Conservation (phyloP, 108 stramenopile genomes). For the Cyclostephanos invisitatus region DNA sequence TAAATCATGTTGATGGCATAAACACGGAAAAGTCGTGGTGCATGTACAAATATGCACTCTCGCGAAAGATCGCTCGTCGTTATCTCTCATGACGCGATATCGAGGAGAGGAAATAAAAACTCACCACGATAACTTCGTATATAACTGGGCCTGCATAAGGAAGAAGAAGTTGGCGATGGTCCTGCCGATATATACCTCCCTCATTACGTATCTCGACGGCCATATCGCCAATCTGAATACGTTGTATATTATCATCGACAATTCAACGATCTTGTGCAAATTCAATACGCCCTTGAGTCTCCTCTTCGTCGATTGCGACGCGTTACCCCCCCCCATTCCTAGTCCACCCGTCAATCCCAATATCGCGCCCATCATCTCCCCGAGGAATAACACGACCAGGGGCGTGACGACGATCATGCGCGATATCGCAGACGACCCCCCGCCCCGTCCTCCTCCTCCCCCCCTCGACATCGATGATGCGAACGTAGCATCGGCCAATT, state of each 20-base stretch:
- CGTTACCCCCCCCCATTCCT: constrained; percentile 18
- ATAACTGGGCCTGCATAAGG: constrained; percentile 74
- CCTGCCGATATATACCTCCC: constrained; percentile 79
- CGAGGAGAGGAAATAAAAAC: neutral
- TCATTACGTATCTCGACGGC: constrained; percentile 59
- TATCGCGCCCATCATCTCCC: constrained; percentile 77
- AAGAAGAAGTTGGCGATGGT: constrained; percentile 81
- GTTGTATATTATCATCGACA: constrained; percentile 65
- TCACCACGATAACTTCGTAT: constrained; percentile 77
- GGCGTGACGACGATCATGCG: constrained; percentile 54
- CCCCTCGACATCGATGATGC: constrained; percentile 1
- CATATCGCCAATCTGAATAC: constrained; percentile 62
- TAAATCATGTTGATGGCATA: neutral
- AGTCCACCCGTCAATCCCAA: constrained; percentile 50
- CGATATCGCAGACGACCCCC: constrained; percentile 19
- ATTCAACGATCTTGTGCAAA: constrained; percentile 76
- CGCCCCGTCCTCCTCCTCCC: constrained; percentile 4
- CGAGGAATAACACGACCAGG: constrained; percentile 65
- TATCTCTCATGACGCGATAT: no score
- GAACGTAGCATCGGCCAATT: constrained; percentile 72
- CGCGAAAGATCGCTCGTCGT: neutral
- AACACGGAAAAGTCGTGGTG: neutral
- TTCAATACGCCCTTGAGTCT: constrained; percentile 85
- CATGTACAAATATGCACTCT: neutral
- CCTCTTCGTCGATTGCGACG: constrained; percentile 61